A percentile compares a stretch with the other conserved stretches of the same genome.
phyloP scores from a whole-genome alignment of 108 stramenopile genomes.

The Pseudonitzschia delicatissima region DNA sequence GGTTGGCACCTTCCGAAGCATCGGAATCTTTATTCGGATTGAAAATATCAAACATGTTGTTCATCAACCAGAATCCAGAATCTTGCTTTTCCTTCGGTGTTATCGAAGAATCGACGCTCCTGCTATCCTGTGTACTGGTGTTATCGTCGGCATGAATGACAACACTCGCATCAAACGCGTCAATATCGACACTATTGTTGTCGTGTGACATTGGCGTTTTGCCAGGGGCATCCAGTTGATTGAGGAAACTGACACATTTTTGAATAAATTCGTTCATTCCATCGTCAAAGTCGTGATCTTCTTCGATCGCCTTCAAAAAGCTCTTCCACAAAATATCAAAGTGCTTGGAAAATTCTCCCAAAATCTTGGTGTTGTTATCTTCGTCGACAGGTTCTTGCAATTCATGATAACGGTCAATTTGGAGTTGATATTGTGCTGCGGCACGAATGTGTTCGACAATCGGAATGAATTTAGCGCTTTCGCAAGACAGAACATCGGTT shows the following conservation, averaged over 20 bases:
- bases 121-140: not conserved
- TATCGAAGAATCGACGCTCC: not conserved
- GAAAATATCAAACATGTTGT: conserved; percentile 53
- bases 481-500: conserved; percentile 59
- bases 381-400: conserved; percentile 29
- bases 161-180: conserved; percentile 6
- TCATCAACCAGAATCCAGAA: conserved; percentile 46
- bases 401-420: conserved; percentile 67
- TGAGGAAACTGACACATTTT: conserved; percentile 61
- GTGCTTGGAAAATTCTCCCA: conserved; percentile 64
- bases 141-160: conserved; percentile 25
- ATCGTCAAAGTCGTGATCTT: conserved; percentile 78
- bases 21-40: conserved; percentile 6
- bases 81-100: conserved; percentile 7
- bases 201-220: not conserved
- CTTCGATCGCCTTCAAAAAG: conserved; percentile 73
- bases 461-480: conserved; percentile 74
- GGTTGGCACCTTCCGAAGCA: not conserved
- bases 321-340: conserved; percentile 70
- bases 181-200: not conserved
- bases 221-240: conserved; percentile 43
- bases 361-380: conserved; percentile 15
- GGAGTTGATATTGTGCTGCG: conserved; percentile 74
- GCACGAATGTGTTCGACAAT: conserved; percentile 76
- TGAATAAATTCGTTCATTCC: conserved; percentile 72